Base-by-base conservation (phyloP, 2,329 filamentous ascomycete species). In the Xylaria sp. region DNA sequence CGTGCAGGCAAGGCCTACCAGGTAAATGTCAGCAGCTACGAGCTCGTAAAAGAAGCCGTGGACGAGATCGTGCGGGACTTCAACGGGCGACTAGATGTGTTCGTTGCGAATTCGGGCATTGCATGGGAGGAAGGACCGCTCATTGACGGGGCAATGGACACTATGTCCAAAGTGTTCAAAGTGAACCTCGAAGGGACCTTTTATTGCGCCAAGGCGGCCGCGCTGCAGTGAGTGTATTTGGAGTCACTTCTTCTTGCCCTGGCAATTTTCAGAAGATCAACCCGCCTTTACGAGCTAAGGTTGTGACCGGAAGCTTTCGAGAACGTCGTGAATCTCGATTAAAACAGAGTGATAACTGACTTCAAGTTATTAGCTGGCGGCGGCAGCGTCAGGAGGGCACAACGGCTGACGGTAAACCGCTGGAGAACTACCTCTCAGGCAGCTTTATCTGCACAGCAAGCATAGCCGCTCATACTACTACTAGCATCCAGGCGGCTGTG, bases 391-490 rank as follows among this genome's bases (percentile, higher is more conserved):
- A 83, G 61, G 86, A 91, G 72, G 85, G 86, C 21, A 88, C 86
- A 0, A 85, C 86, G 25, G 67, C 84, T 44, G 81, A 87, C 71
- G 88, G 89, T 60, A 82, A 85, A 72, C 81, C 82, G 70, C 78
- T 91, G 23, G 81, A 85, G 52, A 80, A 83, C 66, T 90, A 84
- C 72, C 80, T 78, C 2, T 80, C 83, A 25, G 90, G 90, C 21
- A 90, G 87, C 73, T 92, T 94, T 75, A 87, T 94, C 67, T 88
- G 88, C 25, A 94, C 91, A 6, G 88, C 91, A 1, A 90, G 87
- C 60, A 93, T 94, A 85, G 90, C 86, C 68, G 91, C 87, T 3
- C 90, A 90, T 72, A 89, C 93, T 69, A 89, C 87, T 73, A 93
- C 93, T 73, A 83, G 91, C 60, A 91, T 90, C 5, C 90, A 93